Evolutionary conservation across 2,329 filamentous ascomycete genomes (phyloP), one percentile per base, ranked within the genome.

Genomic region (Colletotrichum spaethianum): DNA sequence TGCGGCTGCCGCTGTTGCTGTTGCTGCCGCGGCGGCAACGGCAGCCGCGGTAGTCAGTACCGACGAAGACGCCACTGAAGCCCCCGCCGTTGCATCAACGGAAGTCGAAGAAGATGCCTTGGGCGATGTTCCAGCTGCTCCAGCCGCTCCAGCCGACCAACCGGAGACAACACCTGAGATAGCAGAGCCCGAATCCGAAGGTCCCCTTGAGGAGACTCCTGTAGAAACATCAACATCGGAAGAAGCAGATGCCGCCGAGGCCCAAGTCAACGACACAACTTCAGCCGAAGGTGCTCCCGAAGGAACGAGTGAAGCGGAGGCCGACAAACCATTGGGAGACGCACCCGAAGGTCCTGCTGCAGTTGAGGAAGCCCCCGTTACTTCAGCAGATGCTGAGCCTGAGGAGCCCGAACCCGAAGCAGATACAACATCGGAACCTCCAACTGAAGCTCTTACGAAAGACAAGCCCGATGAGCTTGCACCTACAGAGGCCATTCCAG

Each of bases 1-100:
- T 20, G 67, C 53, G 26, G 67, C 53, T 23, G 67, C n/a, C 2
- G 44, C 42, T 33, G 52, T 44, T 14, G 53, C 61, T 12, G 53
- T 16, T 11, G 20, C 40, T 23, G 63, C 46, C 18, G 57, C 28
- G 20, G 57, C 57, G 9, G 46, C 44, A 4, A 40, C 63, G 6
- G 40, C 63, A 8, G 62, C 36, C 16, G 55, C 20, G 12, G 44
- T 59, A 11, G 42, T 36, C 33, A 36, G 42, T 8, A 26, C 61
- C 8, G 61, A 59, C 11, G 36, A 59, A 16, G 36, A 52, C n/a
- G 53, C 42, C 3, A 8, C 38, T 14, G 46, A 55, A 23, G 14
- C 38, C 1, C 8, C 57, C 1, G 48, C 38, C 6, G n/a, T 36
- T 42, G 36, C 16, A 26, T 18, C 14, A 8, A 40, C 1, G 7